These are phyloP conservation scores for Colletotrichum orchidophilum DNA, from an alignment of 2,329 filamentous ascomycete genomes.

Conservation along the genomic window DNA sequence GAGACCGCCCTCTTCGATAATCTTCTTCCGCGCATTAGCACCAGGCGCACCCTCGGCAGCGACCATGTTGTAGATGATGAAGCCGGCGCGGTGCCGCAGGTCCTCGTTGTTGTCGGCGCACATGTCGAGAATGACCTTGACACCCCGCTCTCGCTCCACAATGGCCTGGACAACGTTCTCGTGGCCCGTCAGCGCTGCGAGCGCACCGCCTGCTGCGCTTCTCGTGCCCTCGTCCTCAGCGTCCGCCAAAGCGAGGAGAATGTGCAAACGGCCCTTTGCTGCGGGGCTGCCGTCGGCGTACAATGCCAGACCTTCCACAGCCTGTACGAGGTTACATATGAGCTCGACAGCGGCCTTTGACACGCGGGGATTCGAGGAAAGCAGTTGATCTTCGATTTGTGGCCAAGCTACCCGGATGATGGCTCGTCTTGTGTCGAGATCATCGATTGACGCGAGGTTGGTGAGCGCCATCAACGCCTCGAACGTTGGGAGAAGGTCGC, in stretches of 20 bases:
- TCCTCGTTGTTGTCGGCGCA: slow-evolving; percentile 79
- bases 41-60: slow-evolving; percentile 73
- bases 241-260: slow-evolving; percentile 88
- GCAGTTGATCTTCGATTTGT: slow-evolving; percentile 83
- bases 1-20: slow-evolving; percentile 71
- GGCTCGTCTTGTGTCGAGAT: slow-evolving; percentile 68
- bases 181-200: slow-evolving; percentile 85
- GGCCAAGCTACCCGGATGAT: slow-evolving; percentile 81
- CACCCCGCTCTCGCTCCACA: slow-evolving; percentile 74
- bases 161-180: slow-evolving; percentile 79
- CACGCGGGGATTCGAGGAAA: slow-evolving; percentile 79
- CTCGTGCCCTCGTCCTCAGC: slow-evolving; percentile 83
- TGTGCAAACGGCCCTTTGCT: slow-evolving; percentile 79
- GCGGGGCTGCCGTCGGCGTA: slow-evolving; percentile 75
- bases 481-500: slow-evolving; percentile 88
- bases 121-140: slow-evolving; percentile 81
- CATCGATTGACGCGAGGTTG: slow-evolving; percentile 86
- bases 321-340: slow-evolving; percentile 87
- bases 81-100: slow-evolving; percentile 76
- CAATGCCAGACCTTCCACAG: slow-evolving; percentile 70
- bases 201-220: slow-evolving; percentile 84
- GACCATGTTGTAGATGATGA: slow-evolving; percentile 79
- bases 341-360: slow-evolving; percentile 88
- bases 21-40: slow-evolving; percentile 64
- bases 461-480: slow-evolving; percentile 92